phyloP scores from a whole-genome alignment of 1,139 yeast species.

The Lodderomyces orthopsilosis region DNA sequence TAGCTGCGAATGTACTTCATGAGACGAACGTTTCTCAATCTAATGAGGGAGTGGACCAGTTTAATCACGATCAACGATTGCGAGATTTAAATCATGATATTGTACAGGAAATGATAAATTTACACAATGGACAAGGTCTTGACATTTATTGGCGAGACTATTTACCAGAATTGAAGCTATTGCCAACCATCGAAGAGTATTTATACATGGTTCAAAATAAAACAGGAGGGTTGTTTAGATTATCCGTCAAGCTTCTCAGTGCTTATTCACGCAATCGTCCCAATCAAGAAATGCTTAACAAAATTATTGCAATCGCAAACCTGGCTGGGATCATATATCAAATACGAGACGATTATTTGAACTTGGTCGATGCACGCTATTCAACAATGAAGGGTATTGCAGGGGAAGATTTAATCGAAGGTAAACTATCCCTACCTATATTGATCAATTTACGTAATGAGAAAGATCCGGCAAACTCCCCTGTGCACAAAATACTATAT shows the following conservation, averaged over 20 bases:
- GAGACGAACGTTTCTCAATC: neutral
- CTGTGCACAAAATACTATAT: slow-evolving; percentile 25
- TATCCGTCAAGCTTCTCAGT: slow-evolving; percentile 66
- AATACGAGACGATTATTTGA: slow-evolving; percentile 76
- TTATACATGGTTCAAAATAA: slow-evolving; percentile 80
- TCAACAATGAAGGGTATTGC: slow-evolving; percentile 63
- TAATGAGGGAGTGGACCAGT: neutral
- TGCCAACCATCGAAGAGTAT: slow-evolving; percentile 72
- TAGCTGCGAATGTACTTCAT: slow-evolving; percentile 29
- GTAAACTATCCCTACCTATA: slow-evolving; percentile 83
- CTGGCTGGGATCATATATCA: slow-evolving; percentile 81
- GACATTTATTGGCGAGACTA: slow-evolving; percentile 85
- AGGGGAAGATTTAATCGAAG: slow-evolving; percentile 87
- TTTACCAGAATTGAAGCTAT: slow-evolving; percentile 20
- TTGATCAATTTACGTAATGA: slow-evolving; percentile 47
- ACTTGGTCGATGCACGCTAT: slow-evolving; percentile 54
- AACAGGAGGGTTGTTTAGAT: slow-evolving; percentile 83
- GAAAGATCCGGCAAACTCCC: slow-evolving; percentile 15
- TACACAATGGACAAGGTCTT: slow-evolving; percentile 87
- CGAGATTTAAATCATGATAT: slow-evolving; percentile 44
- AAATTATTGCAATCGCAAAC: slow-evolving; percentile 63
- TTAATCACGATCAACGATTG: slow-evolving; percentile 12
- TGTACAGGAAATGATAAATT: slow-evolving; percentile 57
- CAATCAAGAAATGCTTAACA: slow-evolving; percentile 9
- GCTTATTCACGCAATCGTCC: slow-evolving; percentile 15